Conservation (phyloP, 768 basidiomycete genomes). For the Cystofilobasidium ferigula region DNA sequence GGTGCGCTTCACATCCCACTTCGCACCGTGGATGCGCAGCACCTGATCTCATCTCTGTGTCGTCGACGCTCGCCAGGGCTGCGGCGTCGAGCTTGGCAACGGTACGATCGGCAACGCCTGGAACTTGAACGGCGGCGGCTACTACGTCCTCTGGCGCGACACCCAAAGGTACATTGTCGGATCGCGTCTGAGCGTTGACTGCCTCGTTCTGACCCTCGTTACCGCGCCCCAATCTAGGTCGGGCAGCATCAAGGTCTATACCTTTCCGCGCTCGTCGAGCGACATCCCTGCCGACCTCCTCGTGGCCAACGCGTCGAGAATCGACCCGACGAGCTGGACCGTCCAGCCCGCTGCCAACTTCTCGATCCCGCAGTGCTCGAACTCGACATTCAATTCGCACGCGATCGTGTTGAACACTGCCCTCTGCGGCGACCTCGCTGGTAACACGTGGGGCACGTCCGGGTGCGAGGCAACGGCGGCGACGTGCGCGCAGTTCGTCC, state of each 20-base stretch:
- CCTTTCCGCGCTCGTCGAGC: constrained; percentile 47
- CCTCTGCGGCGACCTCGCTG: constrained; percentile 35
- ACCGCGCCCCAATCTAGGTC: no score
- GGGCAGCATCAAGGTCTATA: constrained; percentile 52
- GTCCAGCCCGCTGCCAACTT: constrained; percentile 34
- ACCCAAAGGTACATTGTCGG: constrained; percentile 5
- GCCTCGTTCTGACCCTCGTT: neutral
- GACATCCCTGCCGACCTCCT: constrained; percentile 43
- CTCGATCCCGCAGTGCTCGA: constrained; percentile 32
- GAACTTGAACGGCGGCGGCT: constrained; percentile 44
- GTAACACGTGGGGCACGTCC: constrained; percentile 28
- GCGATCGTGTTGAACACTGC: constrained; percentile 46
- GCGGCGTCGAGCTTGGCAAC: constrained; percentile 43
- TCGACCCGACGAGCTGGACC: constrained; percentile 31
- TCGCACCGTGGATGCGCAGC: neutral
- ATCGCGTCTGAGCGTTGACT: neutral
- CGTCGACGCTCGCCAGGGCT: constrained; percentile 39
- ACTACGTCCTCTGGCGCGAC: constrained; percentile 48
- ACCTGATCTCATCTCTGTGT: neutral
- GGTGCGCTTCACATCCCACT: neutral
- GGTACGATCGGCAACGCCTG: constrained; percentile 41
- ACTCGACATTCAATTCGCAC: constrained; percentile 35
- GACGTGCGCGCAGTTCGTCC: constrained; percentile 45
- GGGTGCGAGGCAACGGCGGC: constrained; percentile 29
- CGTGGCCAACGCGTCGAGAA: constrained; percentile 4